Percentiles rank a stretch among this genome's conserved stretches.
These are phyloP conservation scores for Camellia lanceoleosa DNA, from an alignment of 148 eudicot genomes.

Conservation along the genomic window DNA sequence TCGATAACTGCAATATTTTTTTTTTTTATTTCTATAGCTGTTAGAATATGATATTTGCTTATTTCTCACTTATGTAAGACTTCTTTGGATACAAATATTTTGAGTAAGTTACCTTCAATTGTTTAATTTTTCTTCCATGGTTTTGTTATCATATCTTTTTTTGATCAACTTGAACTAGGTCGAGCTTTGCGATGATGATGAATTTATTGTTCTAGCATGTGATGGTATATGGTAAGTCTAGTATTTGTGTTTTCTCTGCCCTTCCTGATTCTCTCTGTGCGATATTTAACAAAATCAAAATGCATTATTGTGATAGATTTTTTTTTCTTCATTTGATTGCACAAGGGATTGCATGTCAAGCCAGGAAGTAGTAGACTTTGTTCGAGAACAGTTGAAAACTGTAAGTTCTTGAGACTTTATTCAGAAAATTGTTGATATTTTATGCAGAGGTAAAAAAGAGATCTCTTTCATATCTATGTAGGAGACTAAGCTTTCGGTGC, in stretches of 20 bases:
- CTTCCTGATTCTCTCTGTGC: neutral
- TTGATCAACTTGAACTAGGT: constrained; percentile 30
- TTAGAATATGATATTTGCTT: neutral
- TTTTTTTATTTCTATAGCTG: no score
- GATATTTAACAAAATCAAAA: neutral
- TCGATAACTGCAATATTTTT: neutral
- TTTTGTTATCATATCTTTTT: neutral
- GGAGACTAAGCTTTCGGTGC: constrained; percentile 60
- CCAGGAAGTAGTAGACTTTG: constrained; percentile 65
- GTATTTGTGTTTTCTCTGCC: neutral
- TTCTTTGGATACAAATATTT: neutral
- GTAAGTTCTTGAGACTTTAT: constrained; percentile 30
- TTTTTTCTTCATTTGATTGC: neutral
- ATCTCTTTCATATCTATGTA: constrained; percentile 20
- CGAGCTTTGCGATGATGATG: constrained; percentile 64
- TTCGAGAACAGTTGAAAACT: constrained; percentile 42
- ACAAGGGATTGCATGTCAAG: constrained; percentile 86
- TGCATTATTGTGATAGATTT: neutral
- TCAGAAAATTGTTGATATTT: neutral
- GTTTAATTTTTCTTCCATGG: neutral
- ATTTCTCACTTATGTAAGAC: neutral
- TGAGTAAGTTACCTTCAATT: neutral
- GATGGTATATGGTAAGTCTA: constrained; percentile 76
- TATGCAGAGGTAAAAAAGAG: neutral
- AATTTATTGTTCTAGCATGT: constrained; percentile 76